Evolutionary conservation across 352 stramenopile genomes (phyloP), one percentile per base, ranked within the genome.

Genomic region (Globisporangium emineosum): DNA sequence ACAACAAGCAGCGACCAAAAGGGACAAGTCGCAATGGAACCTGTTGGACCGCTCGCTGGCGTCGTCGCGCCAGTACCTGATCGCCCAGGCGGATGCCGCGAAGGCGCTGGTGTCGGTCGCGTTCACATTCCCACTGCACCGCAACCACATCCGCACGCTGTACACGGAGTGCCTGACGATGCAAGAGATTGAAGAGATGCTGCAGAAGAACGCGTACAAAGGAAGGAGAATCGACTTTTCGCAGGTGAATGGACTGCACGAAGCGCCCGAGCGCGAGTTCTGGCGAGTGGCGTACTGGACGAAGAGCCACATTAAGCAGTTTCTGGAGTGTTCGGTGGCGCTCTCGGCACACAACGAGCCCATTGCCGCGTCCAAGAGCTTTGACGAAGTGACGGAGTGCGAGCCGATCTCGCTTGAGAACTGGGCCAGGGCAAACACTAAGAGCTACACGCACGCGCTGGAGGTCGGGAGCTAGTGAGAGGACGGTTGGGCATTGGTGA

Each of bases 221-320:
- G 64, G 67, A 47, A 65, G 69, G 30, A 60, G 54, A 17, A 70
- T 88, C 32, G 63, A 72, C 3, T 71, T 89, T 53, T 71, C 70
- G 42, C 66, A 61, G 13, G 71, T 89, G 29, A 69, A 86, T 50
- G 78, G 72, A 9, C 56, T 88, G 37, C 33, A 58, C 35, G 80
- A 89, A 25, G 45, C 68, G 23, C 68, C 53, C 0, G 55, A 57
- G 19, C 77, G 76, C 12, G 73, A 81, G 61, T 89, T 87, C 52
- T 88, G 78, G 78, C 71, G 73, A n/a, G 49, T 86, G 54, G 73
- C 75, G 6, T 86, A 83, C 45, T 89, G 80, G 80, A 74, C 80
- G 5, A 67, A 73, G 10, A 61, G 50, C 0, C 64, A 85, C 33
- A 76, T 66, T 30, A 76, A 85, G 51, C 67, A 79, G 17, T 76